Conservation (phyloP, 83 land plant species). For the Picea engelmannii region DNA sequence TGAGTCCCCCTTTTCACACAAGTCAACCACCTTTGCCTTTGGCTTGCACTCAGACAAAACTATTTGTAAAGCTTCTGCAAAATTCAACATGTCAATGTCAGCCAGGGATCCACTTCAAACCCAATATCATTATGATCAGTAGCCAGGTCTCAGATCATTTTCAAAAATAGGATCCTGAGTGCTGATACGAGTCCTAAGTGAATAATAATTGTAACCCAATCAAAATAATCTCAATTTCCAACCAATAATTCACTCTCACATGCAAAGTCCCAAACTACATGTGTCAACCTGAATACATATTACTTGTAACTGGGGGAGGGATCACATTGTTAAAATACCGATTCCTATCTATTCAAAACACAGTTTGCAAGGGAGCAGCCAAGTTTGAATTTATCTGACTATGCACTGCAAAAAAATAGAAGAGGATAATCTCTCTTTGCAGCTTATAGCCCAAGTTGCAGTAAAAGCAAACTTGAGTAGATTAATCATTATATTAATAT, state of each 20-base stretch:
- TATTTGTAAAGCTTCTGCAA: conserved; percentile 87
- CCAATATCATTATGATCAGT: neutral
- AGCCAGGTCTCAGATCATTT: neutral
- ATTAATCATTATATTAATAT: too few relatives aligned
- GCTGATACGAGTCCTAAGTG: neutral
- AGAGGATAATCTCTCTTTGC: too few relatives aligned
- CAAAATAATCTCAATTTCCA: too few relatives aligned
- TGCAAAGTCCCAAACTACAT: too few relatives aligned
- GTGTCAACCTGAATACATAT: neutral
- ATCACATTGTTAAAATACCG: too few relatives aligned
- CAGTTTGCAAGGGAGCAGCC: too few relatives aligned
- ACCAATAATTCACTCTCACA: too few relatives aligned
- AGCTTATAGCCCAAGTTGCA: too few relatives aligned
- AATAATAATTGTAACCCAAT: neutral
- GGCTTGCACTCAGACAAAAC: conserved; percentile 91
- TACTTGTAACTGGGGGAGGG: neutral
- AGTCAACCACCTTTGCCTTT: conserved; percentile 78
- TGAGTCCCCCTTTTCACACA: conserved; percentile 92
- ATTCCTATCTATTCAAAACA: too few relatives aligned
- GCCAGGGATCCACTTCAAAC: neutral
- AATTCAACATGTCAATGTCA: neutral
- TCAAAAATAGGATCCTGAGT: neutral
- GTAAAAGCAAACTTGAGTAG: too few relatives aligned
- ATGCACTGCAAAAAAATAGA: too few relatives aligned
- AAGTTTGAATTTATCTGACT: too few relatives aligned